Base-by-base conservation (phyloP, 768 basidiomycete genomes). In the Boletus edulis region DNA sequence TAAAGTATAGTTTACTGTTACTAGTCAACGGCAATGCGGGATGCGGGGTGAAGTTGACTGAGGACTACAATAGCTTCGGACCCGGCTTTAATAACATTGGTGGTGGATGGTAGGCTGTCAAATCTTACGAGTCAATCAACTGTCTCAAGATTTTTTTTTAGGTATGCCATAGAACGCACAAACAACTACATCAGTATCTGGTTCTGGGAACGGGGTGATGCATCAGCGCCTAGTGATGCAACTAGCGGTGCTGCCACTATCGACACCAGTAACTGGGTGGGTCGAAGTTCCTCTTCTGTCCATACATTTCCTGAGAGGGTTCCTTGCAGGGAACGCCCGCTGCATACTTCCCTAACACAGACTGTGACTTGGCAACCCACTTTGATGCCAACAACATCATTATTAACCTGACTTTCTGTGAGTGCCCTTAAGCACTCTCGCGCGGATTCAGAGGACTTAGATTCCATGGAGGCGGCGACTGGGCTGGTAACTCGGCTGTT, bases 161-260 rank as follows among this genome's bases (percentile, higher is more conserved):
- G 74, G 73, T 79, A 75, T 55, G 78, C 75, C 12, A 59, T 74
- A 20, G 71, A 73, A 44, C 70, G 73, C 41, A 73, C 71, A 7
- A 18, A 61, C 17, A 31, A 49, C 17, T 70, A 70, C 49, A 73
- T 79, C 10, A 70, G 68, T 35, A 51, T 77, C 41, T 78, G 73
- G 68, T 77, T 74, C 62, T 78, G 78, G 75, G 69, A 70, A 44
- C 64, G 75, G 14, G 52, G 62, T 27, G 65, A 68, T 39, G 0
- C 56, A 5, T 60, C 54, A n/a, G 72, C 69, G 11, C 77, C 77
- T 4, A 31, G 51, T 9, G 75, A 76, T 46, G 69, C 68, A 51
- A 65, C 52, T 14, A 56, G 54, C 38, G 68, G 65, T 27, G 53
- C 54, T 9, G 42, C 35, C 31, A 49, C 34, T n/a, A 52, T 67